Base-by-base conservation (phyloP, 1,284 basidiomycete genomes). In the Puccinia polysora region DNA sequence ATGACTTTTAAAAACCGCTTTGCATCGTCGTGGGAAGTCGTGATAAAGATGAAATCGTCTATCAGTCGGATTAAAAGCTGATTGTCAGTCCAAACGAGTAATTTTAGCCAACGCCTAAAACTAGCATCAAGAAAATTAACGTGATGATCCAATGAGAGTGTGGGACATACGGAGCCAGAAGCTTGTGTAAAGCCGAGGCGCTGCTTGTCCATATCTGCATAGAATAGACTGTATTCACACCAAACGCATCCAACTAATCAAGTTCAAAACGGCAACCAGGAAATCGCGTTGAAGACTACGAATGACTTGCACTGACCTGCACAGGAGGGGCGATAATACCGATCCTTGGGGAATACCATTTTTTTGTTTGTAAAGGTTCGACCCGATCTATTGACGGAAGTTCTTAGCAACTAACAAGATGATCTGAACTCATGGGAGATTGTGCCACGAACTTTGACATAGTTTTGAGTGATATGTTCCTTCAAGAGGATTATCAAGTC, bases 331-430 rank as follows among this genome's bases (percentile, higher is more conserved):
- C 4, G 92, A 96, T 32, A 98, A 81, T 30, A 91, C 86, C 0
- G 93, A 97, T 15, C 96, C 96, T 79, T 98, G 96, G 0, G 96
- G 93, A 34, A 98, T 97, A 0, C 96, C 96, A 12, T 90, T 85
- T 7, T 85, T 85, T 80, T 98, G 96, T 1, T 89, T 86, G 78
- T 89, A 94, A 78, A 89, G 89, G 49, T 85, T 81, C 7, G 83
- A 77, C 0, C 88, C 89, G 73, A 92, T 90, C 89, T 91, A 75
- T 12, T 0, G 10, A 32, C 28, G 20, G 34, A 64, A 28, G 58
- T 38, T 28, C 18, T 8, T 6, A 62, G 43, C 52, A 28, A 38
- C 28, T 50, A 43, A 47, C 25, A 40, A 40, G 68, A 49, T 18
- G 18, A 47, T 12, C 53, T 12, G 14, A 18, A 23, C 0, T 52